Evolutionary conservation across 176 grass and related monocot species (phyloP).

Genomic region (Pontederia paniculata): DNA sequence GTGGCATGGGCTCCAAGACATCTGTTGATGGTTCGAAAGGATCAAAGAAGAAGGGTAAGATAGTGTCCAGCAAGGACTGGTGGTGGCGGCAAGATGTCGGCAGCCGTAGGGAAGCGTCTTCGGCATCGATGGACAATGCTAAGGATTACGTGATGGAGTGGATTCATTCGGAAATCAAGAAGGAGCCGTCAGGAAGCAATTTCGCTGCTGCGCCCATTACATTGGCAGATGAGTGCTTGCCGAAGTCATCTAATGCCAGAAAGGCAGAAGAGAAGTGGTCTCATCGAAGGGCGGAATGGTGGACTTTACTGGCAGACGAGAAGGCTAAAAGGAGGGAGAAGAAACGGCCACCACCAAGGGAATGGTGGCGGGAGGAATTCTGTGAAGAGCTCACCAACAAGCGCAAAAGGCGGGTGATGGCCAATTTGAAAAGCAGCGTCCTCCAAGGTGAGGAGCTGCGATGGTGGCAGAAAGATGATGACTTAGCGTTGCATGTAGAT

Average conservation of each 20-base stretch:
- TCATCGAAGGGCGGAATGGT: slow-evolving; percentile 9
- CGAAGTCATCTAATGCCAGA: slow-evolving; percentile 11
- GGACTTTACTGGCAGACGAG: slow-evolving; percentile 21
- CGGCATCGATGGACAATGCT: slow-evolving; percentile 22
- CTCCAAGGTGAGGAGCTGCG: slow-evolving; percentile 26
- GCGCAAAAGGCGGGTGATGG: slow-evolving; percentile 42
- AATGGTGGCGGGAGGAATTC: slow-evolving; percentile 99
- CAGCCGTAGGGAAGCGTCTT: slow-evolving; percentile 1
- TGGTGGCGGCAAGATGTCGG: slow-evolving; percentile 90
- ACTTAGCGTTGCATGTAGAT: slow-evolving; percentile 2
- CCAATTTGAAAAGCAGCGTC: slow-evolving; percentile 49
- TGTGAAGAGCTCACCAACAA: slow-evolving; percentile 84
- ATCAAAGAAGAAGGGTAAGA: not conserved
- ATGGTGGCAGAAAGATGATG: slow-evolving; percentile 74
- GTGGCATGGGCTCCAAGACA: slow-evolving; percentile 31
- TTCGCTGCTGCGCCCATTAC: slow-evolving; percentile 42
- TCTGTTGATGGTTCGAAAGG: slow-evolving; percentile 22
- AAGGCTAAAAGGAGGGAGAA: slow-evolving; percentile 44
- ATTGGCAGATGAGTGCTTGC: slow-evolving; percentile 15
- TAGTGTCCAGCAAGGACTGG: slow-evolving; percentile 37
- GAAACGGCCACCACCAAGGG: slow-evolving; percentile 26
- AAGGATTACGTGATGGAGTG: slow-evolving; percentile 99
- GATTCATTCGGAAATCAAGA: slow-evolving; percentile 95
- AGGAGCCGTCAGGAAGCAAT: slow-evolving; percentile 72
- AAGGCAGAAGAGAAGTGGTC: not conserved